Base-by-base conservation (phyloP, 1,284 basidiomycete genomes). In the Cutaneotrichosporon arboriforme region DNA sequence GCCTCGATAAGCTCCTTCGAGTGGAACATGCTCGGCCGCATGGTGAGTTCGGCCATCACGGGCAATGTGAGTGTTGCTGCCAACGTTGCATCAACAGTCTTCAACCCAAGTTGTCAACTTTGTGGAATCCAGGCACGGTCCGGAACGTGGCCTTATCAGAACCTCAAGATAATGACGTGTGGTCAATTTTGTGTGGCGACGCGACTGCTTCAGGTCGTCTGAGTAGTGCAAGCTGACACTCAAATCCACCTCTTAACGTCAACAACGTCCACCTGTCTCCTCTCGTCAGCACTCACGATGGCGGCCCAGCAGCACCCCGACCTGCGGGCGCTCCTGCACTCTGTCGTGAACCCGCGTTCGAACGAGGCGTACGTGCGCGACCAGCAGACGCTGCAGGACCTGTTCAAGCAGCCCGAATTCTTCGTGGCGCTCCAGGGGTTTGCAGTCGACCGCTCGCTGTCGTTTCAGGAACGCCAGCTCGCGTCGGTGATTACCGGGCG, bases 1-100 rank as follows among this genome's bases (percentile, higher is more conserved):
- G 80, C 82, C 44, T 85, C 83, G 59, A 93, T 85, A 39, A 66
- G 57, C 18, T 60, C 43, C 33, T 64, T 55, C 0, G 73, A 70
- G 52, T 77, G 72, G 51, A 74, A 69, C 64, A 75, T 73, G 26
- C 26, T 31, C 38, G 51, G 26, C 20, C 41, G 20, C 53, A 47
- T 46, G 52, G 13, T 47, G 31, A 39, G 40, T 14, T 41, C 40
- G 21, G 21, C 21, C 40, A 22, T 21, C 20, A 14, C 21, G 40
- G 20, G 21, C 40, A 8, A 23, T 22, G 20, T 40, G 20, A 41
- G 40, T 10, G 26, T 31, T 31, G 40, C 15, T n/a, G n/a, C n/a
- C n/a, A n/a, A 38, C 15, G 36, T 38, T 41, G 20, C 8, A 17
- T 43, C 21, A 15, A 43, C 14, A 4, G 13, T 22, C 17, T 41